Evolutionary conservation across 1,284 basidiomycete genomes (phyloP).

Genomic region (Tilletia caries): DNA sequence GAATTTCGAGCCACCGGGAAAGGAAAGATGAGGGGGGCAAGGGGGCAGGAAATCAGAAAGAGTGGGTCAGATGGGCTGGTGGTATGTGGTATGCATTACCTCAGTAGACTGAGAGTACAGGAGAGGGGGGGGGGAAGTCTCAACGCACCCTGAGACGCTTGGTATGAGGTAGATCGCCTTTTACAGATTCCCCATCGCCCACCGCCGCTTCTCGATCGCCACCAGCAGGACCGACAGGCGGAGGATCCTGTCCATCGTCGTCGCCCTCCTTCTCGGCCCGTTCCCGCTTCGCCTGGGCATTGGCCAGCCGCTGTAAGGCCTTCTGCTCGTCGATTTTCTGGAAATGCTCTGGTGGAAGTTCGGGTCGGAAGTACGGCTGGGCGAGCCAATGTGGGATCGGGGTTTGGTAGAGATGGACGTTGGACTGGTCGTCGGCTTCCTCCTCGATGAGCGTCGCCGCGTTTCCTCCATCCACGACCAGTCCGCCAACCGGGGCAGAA

Average conservation of each 20-base stretch:
- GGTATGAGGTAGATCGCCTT: neutral
- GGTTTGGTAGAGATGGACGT: constrained; percentile 54
- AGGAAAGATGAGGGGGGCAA: neutral
- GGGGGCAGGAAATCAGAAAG: neutral
- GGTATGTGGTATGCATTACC: neutral
- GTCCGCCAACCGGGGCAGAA: neutral
- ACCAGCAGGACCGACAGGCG: neutral
- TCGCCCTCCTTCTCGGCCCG: neutral
- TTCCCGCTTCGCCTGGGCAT: neutral
- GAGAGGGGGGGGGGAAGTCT: neutral
- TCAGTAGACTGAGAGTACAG: neutral
- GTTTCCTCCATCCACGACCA: constrained; percentile 11
- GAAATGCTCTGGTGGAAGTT: constrained; percentile 12
- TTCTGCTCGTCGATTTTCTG: neutral
- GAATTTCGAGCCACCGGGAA: neutral
- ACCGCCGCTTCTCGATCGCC: neutral
- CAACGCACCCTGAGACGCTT: constrained; percentile 12
- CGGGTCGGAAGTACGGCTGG: constrained; percentile 76
- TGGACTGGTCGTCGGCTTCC: constrained; percentile 57
- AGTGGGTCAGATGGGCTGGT: neutral
- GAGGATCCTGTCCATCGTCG: neutral
- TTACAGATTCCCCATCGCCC: neutral
- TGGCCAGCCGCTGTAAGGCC: neutral
- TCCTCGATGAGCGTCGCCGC: neutral
- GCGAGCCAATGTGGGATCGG: constrained; percentile 76